These are phyloP conservation scores for Mesembryanthemum crystallinum DNA, from an alignment of 148 eudicot species.

Conservation along the genomic window DNA sequence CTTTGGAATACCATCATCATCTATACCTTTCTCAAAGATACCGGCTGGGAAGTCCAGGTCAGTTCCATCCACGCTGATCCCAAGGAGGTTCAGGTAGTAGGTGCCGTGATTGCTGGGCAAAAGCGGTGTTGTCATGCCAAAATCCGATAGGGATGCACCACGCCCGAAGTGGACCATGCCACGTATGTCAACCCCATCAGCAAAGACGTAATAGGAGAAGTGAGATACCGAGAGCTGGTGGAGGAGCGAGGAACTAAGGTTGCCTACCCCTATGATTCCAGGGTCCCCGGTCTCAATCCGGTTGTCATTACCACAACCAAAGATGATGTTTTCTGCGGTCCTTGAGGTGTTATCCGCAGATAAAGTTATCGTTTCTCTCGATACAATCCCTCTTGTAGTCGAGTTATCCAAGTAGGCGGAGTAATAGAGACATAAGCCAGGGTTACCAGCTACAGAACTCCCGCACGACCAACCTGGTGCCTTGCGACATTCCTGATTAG, in stretches of 20 bases:
- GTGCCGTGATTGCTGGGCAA: conserved; percentile 8
- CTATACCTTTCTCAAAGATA: conserved; percentile 20
- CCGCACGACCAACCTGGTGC: conserved; percentile 27
- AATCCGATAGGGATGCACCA: conserved; percentile 9
- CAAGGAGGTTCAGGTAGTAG: conserved; percentile 28
- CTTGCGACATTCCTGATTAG: conserved; percentile 11
- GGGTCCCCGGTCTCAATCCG: too few relatives aligned
- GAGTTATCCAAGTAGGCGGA: conserved; percentile 14
- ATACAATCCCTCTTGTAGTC: conserved; percentile 22
- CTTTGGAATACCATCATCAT: background rate
- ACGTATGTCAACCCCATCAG: conserved; percentile 22
- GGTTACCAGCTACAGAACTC: conserved; percentile 9
- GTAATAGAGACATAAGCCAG: conserved; percentile 21
- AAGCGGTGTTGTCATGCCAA: conserved; percentile 32
- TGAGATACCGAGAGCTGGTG: conserved; percentile 25
- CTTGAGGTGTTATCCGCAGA: conserved; percentile 22
- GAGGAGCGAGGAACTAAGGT: conserved; percentile 14
- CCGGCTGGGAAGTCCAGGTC: conserved; percentile 23
- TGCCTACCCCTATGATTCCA: conserved; percentile 32
- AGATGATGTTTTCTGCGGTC: conserved; percentile 14
- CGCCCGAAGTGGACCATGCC: conserved; percentile 29
- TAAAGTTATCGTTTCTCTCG: conserved; percentile 21
- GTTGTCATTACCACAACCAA: conserved; percentile 34
- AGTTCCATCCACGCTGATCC: conserved; percentile 29
- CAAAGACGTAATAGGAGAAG: conserved; percentile 31